Evolutionary conservation across 2,329 filamentous ascomycete species (phyloP), one percentile per base, ranked within the genome.

Genomic region (Talaromyces sp.): DNA sequence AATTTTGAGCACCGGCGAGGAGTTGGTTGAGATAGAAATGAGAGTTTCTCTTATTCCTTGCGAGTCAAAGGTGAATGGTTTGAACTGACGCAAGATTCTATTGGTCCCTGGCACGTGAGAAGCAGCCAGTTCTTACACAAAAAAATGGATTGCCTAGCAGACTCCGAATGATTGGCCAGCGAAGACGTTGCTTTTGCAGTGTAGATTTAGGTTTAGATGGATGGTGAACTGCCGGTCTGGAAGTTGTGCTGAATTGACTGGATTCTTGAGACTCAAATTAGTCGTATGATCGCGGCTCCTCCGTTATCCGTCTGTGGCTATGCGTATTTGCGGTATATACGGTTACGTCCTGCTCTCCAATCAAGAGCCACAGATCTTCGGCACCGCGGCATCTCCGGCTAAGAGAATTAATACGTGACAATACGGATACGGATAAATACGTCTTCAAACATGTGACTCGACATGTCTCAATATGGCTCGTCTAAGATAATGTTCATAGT

Each of bases 271-370:
- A 16, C 19, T 16, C 5, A 48, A 31, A 33, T 41, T 14, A n/a
- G 39, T 63, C 61, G 61, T 63, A 63, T 63, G 61, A 63, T 56
- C 48, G 37, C 61, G 61, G 61, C 61, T 63, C 39, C 27, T 62
- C 50, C 27, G 61, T n/a, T 37, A 63, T 57, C 61, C 61, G 61
- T 27, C 56, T n/a, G 56, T 39, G 52, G 52, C 52, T 37, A 41
- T 45, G 56, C 22, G 54, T 45, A 31, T 27, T 45, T n/a, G 24
- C 27, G 24, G 22, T 43, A 39, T 59, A 27, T 59, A 27, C 16
- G 19, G 19, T 16, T 62, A 62, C 60, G 22, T 7, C 5, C 1
- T 5, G 10, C 3, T 41, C 6, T 16, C 60, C 60, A 62, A 39
- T 62, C 11, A 31, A 7, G 39, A 62, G 33, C 24, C 35, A 3